Base-by-base conservation (phyloP, 163 green algal species). In the Smithsoniella earleae region DNA sequence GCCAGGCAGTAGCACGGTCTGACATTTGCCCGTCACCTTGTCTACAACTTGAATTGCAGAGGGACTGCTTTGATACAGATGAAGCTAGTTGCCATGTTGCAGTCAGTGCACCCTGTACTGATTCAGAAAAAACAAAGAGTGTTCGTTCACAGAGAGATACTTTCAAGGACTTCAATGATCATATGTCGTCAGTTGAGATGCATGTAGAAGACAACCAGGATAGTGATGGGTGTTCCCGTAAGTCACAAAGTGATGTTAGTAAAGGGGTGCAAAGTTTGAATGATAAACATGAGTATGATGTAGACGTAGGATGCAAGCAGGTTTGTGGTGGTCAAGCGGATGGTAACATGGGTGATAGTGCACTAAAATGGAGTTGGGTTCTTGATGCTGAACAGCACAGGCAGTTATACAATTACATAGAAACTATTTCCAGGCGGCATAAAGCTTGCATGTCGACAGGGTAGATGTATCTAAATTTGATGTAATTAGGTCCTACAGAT, bases 381-480 rank as follows among this genome's bases (percentile, higher is more conserved):
- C 58, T 69, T n/a, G 58, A 69, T 13, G 0, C 34, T 45, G n/a
- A 33, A 34, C 58, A 69, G 58, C 58, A 69, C 30, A 33, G 6
- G 25, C 58, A 43, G 58, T 13, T 69, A 33, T 31, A 36, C 22
- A 33, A 13, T 2, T 69, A 69, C 34, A 69, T 30, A 33, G 25
- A 69, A 3, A 69, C 58, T 22, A 69, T 69, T 13, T 30, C 58
- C 3, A 69, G 20, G 25, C 58, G 58, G 16, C 58, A 69, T 34
- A 25, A 30, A 36, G 25, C n/a, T 18, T 69, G 58, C 43, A 33
- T 40, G 27, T n/a, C n/a, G n/a, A n/a, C n/a, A n/a, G n/a, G n/a
- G n/a, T n/a, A n/a, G n/a, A n/a, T n/a, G n/a, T n/a, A n/a, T n/a
- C n/a, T n/a, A n/a, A n/a, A n/a, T n/a, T n/a, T n/a, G n/a, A n/a